Conservation (phyloP, 2,329 filamentous ascomycete species). For the Colletotrichum navitas region DNA sequence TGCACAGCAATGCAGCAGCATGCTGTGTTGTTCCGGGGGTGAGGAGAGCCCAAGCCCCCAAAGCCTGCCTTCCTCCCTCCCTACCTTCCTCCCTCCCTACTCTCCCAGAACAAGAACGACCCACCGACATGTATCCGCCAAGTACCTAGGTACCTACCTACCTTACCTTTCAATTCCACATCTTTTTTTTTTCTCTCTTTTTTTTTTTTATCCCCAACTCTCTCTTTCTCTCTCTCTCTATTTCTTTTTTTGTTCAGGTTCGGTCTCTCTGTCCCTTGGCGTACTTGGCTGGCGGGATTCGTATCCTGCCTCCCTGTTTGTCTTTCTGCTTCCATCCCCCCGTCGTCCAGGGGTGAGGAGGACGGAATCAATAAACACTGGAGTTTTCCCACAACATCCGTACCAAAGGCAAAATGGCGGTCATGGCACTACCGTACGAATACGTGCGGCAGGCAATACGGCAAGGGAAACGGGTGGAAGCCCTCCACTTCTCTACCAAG, state of each 20-base stretch:
- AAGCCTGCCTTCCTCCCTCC: background rate
- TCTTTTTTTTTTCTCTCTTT: background rate
- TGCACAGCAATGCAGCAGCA: background rate
- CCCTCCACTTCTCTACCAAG: conserved; percentile 10
- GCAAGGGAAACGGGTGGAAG: conserved; percentile 6
- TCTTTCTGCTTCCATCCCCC: background rate
- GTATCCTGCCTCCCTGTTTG: background rate
- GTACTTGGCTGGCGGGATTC: conserved; percentile 21
- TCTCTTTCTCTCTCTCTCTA: background rate
- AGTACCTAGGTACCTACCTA: background rate
- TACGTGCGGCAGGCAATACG: background rate
- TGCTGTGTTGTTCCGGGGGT: background rate
- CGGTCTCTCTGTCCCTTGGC: conserved; percentile 3
- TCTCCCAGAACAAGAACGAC: background rate
- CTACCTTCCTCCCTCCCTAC: too few relatives aligned
- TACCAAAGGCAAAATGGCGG: conserved; percentile 1
- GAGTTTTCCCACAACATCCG: background rate
- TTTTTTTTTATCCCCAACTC: background rate
- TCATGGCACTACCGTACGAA: background rate
- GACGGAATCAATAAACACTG: background rate
- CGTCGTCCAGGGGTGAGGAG: background rate
- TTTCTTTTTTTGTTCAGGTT: too few relatives aligned
- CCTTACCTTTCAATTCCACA: background rate
- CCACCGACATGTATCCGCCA: background rate
- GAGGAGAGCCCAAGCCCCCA: background rate